A percentile compares a stretch with the other conserved stretches of the same genome.
Conservation (phyloP, 352 stramenopile species). For the Phytophthora parvispora region DNA sequence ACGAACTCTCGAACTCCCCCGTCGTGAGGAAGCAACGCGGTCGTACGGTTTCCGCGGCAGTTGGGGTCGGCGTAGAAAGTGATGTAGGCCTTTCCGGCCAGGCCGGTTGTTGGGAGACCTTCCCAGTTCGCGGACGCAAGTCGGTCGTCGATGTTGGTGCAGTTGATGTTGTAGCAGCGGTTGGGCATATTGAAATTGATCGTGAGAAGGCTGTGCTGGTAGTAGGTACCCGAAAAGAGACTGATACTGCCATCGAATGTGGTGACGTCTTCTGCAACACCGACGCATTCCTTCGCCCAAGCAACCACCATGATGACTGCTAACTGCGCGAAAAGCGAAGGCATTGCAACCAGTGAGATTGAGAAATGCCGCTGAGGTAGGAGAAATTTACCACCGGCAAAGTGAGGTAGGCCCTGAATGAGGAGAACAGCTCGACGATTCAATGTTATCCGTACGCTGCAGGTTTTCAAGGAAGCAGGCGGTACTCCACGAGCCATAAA, state of each 20-base stretch:
- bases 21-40: constrained; percentile 5
- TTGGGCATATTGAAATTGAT: constrained; percentile 17
- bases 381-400: background rate
- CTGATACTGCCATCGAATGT: constrained; percentile 7
- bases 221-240: constrained; percentile 13
- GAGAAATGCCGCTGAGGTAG: background rate
- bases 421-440: background rate
- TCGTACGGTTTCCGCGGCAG: constrained; percentile 9
- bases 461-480: background rate
- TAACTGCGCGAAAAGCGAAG: background rate
- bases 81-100: constrained; percentile 21
- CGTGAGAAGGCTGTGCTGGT: background rate
- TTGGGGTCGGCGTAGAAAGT: constrained; percentile 29
- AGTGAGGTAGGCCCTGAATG: background rate
- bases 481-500: background rate
- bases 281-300: background rate
- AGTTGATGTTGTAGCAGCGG: constrained; percentile 37
- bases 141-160: constrained; percentile 25
- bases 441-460: background rate
- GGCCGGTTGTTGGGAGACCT: constrained; percentile 12
- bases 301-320: background rate
- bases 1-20: constrained; percentile 16
- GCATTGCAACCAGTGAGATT: background rate
- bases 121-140: constrained; percentile 22
- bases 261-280: constrained; percentile 6